Evolutionary conservation across 2,329 filamentous ascomycete species (phyloP).

Genomic region (Fusarium mundagurra): DNA sequence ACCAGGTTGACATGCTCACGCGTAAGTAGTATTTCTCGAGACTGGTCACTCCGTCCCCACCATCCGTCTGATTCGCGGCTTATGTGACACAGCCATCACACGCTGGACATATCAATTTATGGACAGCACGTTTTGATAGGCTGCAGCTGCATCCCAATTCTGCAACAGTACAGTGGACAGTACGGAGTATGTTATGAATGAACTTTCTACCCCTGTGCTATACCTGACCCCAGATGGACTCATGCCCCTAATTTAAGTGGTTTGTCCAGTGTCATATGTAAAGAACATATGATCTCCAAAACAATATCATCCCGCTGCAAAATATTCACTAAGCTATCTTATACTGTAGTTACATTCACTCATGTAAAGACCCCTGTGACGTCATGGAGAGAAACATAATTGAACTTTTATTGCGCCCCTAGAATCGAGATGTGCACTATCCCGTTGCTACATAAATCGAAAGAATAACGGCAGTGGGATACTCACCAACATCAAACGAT

Average conservation of each 20-base stretch:
- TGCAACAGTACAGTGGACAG: background rate
- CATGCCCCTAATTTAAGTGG: background rate
- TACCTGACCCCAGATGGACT: constrained; percentile 4
- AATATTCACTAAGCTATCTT: background rate
- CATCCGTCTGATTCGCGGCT: constrained; percentile 18
- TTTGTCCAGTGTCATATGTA: background rate
- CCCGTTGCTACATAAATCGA: constrained; percentile 32
- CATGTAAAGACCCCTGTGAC: background rate
- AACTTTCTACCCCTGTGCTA: background rate
- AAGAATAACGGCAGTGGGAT: constrained; percentile 41
- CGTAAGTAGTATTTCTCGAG: constrained; percentile 13
- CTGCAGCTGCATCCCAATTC: background rate
- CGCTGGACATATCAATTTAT: background rate
- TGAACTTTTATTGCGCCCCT: constrained; percentile 46
- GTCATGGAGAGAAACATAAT: constrained; percentile 28
- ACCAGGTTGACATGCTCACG: constrained; percentile 23
- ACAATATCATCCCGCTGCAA: constrained; percentile 10
- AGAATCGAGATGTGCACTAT: constrained; percentile 33
- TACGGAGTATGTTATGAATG: background rate
- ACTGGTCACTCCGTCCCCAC: constrained; percentile 18
- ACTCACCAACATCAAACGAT: constrained; percentile 42
- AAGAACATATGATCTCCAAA: constrained; percentile 18
- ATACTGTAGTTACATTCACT: background rate
- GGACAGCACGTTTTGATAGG: constrained; percentile 16
- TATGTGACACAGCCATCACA: background rate